Conservation (phyloP, 2,329 filamentous ascomycete species). For the Fusarium goolgardi region DNA sequence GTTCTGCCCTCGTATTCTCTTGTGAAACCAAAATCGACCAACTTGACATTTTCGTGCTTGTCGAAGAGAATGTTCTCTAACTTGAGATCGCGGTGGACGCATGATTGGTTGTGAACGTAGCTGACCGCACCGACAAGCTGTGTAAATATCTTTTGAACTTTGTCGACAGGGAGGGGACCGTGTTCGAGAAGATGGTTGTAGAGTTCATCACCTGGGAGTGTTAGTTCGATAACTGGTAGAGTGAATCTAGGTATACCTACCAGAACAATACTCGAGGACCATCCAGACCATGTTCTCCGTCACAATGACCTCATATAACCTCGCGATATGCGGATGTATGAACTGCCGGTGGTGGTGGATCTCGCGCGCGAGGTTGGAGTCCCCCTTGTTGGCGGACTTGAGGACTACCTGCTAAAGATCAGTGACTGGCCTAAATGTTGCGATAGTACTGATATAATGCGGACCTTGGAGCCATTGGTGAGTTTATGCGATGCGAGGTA, state of each 20-base stretch:
- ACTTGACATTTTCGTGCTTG: constrained; percentile 96
- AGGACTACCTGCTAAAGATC: constrained; percentile 80
- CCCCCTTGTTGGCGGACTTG: constrained; percentile 96
- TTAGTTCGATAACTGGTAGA: constrained; percentile 40
- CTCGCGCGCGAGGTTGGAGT: constrained; percentile 94
- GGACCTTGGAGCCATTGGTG: constrained; percentile 96
- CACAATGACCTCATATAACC: constrained; percentile 97
- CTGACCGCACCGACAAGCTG: constrained; percentile 94
- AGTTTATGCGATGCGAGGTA: constrained; percentile 97
- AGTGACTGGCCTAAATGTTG: constrained; percentile 6
- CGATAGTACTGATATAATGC: constrained; percentile 31
- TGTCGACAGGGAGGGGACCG: constrained; percentile 83
- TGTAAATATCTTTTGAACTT: constrained; percentile 95
- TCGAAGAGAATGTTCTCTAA: constrained; percentile 91
- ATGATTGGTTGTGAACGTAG: constrained; percentile 94
- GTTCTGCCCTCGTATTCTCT: constrained; percentile 95
- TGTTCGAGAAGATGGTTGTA: constrained; percentile 95
- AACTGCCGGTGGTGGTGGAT: constrained; percentile 99
- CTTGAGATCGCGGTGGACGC: constrained; percentile 96
- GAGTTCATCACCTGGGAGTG: constrained; percentile 82
- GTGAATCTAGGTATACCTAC: constrained; percentile 58
- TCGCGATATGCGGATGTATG: constrained; percentile 94
- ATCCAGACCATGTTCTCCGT: constrained; percentile 96
- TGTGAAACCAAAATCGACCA: constrained; percentile 98
- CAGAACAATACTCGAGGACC: constrained; percentile 94